Base-by-base conservation (phyloP, 768 basidiomycete genomes). In the Panellus pusillus region DNA sequence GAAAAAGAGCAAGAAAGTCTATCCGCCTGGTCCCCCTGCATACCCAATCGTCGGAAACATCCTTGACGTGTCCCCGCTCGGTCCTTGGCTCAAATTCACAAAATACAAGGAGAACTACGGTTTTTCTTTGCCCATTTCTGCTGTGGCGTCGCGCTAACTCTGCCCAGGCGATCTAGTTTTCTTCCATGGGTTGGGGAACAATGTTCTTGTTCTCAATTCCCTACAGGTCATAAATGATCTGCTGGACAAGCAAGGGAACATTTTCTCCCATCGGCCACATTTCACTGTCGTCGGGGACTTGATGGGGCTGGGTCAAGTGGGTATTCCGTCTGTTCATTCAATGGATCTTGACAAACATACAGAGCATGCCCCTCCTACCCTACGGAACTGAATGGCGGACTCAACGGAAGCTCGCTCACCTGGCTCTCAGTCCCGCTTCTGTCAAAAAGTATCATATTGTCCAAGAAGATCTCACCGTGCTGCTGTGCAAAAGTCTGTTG, bases 401-500 rank as follows among this genome's bases (percentile, higher is more conserved):
- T 11, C 64, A 68, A 12, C 54, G 70, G 9, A 70, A 65, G 42
- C 54, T 75, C 9, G 60, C 67, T 0, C 66, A 70, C 29, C 29
- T 43, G 8, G 69, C 65, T 9, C 60, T 76, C 14, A 70, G 61
- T 39, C 54, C 65, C 1, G 48, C 51, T 15, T 66, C 70, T 0
- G 65, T 71, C n/a, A 62, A 62, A 42, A 64, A 68, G 43, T 76
- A 74, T 32, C 54, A 66, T n/a, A 24, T 20, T 0, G 46, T 71
- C 8, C 72, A 71, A 35, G 66, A 73, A 50, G 60, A 53, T 17
- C 14, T 53, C 3, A 27, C 52, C 18, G 52, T 36, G 15, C 12
- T 53, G 8, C 9, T 54, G 31, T 17, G 13, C 14, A 47, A 47
- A n/a, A 18, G 20, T n/a, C 8, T 54, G 3, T 18, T 47, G 31